Evolutionary conservation across 192 early-diverging fungal species (phyloP).

Genomic region (Chytriomyces confervae): DNA sequence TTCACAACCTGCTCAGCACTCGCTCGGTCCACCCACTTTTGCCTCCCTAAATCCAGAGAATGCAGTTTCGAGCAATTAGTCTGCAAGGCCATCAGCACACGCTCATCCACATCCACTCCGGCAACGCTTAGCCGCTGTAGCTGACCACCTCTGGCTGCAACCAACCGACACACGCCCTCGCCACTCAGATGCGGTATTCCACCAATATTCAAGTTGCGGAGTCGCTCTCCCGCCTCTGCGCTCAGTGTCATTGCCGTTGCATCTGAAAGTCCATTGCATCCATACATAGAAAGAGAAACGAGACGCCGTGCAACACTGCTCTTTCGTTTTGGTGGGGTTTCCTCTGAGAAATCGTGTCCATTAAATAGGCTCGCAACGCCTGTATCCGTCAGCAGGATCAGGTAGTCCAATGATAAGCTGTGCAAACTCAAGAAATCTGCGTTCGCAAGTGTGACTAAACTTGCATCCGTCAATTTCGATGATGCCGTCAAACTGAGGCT

Average conservation of each 20-base stretch:
- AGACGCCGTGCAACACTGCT: no score
- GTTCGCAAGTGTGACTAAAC: background rate
- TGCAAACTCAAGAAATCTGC: background rate
- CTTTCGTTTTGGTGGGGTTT: background rate
- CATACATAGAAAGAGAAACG: constrained; percentile 3
- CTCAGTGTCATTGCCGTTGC: background rate
- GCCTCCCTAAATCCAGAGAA: constrained; percentile 5
- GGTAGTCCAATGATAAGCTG: background rate
- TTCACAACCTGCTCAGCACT: constrained; percentile 5
- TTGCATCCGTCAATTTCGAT: background rate
- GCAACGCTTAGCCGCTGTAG: background rate
- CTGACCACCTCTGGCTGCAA: background rate
- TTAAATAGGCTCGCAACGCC: background rate
- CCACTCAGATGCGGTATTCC: background rate
- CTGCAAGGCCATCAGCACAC: background rate
- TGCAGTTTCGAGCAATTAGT: background rate
- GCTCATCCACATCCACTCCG: background rate
- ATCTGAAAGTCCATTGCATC: background rate
- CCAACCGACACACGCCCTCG: background rate
- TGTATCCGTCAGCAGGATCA: background rate
- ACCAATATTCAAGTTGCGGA: background rate
- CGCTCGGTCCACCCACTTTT: constrained; percentile 8
- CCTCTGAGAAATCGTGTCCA: background rate
- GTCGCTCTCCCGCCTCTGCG: background rate
- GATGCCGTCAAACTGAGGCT: background rate